A percentile compares a stretch with the other conserved stretches of the same genome.
phyloP scores from a whole-genome alignment of 2,329 filamentous ascomycete genomes.

The Dactylonectria estremocensis region DNA sequence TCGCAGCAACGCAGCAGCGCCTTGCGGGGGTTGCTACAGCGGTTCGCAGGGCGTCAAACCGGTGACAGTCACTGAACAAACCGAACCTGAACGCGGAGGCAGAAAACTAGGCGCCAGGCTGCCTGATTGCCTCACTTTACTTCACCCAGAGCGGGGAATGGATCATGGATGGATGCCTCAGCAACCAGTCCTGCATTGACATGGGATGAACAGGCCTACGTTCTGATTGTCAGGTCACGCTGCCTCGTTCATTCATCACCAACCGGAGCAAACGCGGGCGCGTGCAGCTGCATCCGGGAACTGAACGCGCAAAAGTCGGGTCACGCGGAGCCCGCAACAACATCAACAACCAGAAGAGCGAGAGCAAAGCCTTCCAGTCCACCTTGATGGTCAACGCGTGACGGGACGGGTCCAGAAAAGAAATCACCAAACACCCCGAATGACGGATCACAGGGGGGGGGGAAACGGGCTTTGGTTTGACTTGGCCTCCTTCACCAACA shows the following conservation, averaged over 20 bases:
- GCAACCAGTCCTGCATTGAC: conserved; percentile 40
- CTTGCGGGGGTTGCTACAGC: conserved; percentile 20
- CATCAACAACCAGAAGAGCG: not conserved
- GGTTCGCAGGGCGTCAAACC: conserved; percentile 17
- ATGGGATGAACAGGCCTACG: conserved; percentile 5
- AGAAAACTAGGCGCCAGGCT: conserved; percentile 13
- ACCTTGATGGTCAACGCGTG: not conserved
- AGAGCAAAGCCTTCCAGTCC: not conserved
- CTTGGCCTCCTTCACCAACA: not conserved
- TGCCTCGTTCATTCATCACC: not conserved
- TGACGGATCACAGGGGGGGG: too few species aligned
- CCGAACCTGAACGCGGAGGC: not conserved
- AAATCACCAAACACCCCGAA: not conserved
- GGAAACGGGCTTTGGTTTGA: not conserved
- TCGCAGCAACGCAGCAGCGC: not conserved
- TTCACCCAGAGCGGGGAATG: too few species aligned
- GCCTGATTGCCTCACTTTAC: not conserved
- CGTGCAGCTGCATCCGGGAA: conserved; percentile 15
- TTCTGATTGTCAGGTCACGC: conserved; percentile 25
- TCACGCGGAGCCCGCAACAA: conserved; percentile 18
- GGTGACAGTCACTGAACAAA: conserved; percentile 12
- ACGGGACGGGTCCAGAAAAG: not conserved
- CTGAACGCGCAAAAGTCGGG: not conserved
- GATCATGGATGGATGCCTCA: conserved; percentile 42
- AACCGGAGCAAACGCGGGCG: conserved; percentile 10